Conservation (phyloP, 352 stramenopile species). For the Saprolegnia diclina region DNA sequence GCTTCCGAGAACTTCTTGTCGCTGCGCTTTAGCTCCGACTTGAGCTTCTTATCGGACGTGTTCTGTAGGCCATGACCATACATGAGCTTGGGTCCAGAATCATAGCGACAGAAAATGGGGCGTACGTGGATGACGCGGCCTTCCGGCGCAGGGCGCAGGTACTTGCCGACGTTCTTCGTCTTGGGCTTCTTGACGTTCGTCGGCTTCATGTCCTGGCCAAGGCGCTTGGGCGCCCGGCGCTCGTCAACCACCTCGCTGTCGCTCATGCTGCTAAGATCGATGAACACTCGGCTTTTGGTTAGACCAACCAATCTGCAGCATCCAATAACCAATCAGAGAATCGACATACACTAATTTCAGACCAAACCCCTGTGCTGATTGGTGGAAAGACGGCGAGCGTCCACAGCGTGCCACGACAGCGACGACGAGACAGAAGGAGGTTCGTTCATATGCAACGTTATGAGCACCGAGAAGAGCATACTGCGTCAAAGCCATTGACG, state of each 20-base stretch:
- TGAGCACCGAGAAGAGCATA: too few species aligned
- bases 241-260: slow-evolving; percentile 34
- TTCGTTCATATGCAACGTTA: too few species aligned
- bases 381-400: too few species aligned
- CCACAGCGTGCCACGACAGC: too few species aligned
- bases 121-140: slow-evolving; percentile 15
- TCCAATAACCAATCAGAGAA: slow-evolving; percentile 23
- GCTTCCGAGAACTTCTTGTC: slow-evolving; percentile 82
- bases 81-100: too few species aligned
- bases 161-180: slow-evolving; percentile 71
- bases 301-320: slow-evolving; percentile 16
- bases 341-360: too few species aligned
- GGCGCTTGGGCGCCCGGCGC: slow-evolving; percentile 51
- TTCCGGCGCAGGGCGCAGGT: slow-evolving; percentile 46
- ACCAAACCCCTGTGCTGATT: too few species aligned
- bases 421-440: too few species aligned
- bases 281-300: background rate
- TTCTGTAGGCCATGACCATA: slow-evolving; percentile 25
- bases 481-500: too few species aligned
- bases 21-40: slow-evolving; percentile 53
- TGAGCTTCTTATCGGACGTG: slow-evolving; percentile 88
- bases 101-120: too few species aligned
- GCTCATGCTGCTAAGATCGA: slow-evolving; percentile 22
- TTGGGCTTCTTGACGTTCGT: slow-evolving; percentile 31
- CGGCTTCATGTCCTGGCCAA: slow-evolving; percentile 37